Evolutionary conservation across 2,329 filamentous ascomycete species (phyloP), one percentile per base, ranked within the genome.

Genomic region (Sclerotinia minor): DNA sequence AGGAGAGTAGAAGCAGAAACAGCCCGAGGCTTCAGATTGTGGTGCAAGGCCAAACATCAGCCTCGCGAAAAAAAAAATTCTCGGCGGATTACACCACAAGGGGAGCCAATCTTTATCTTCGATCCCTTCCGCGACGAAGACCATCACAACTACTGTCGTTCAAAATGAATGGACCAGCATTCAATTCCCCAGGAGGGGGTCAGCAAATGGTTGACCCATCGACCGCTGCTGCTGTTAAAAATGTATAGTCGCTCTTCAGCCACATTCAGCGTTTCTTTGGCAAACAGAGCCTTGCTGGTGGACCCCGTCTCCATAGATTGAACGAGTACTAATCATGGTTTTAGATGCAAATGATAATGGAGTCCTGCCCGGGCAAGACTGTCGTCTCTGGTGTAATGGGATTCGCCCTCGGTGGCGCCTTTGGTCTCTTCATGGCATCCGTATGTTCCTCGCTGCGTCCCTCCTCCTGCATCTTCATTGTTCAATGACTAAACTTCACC

Each of bases 341-440:
- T 32, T 53, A 77, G 76, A 77, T 77, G 75, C 75, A 76, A 75
- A 71, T 63, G 41, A 59, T 77, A 1, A 97, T 97, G 92, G 94
- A 98, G 80, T 96, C 92, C 45, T 99, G 95, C 78, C 87, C 90
- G 32, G 89, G 89, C 68, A 99, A 99, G 80, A 91, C 92, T 24
- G 89, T 87, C 73, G 90, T 99, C 80, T 91, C 94, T 0, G 95
- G 94, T 68, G 92, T 90, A 32, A 96, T 96, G 87, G 95, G 95
- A 21, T 97, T 97, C 76, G 95, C 89, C 49, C 89, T 99, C 72
- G 95, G 95, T 71, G 95, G 93, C 75, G 83, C 96, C 54, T 99
- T 99, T 74, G 95, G 95, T 73, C 85, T 98, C 75, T 99, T 99
- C 83, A 99, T 98, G 94, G 92, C 94, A 69, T 95, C 92, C 76